Base-by-base conservation (phyloP, 495 filamentous ascomycete species). In the Penicillium chermesinum region DNA sequence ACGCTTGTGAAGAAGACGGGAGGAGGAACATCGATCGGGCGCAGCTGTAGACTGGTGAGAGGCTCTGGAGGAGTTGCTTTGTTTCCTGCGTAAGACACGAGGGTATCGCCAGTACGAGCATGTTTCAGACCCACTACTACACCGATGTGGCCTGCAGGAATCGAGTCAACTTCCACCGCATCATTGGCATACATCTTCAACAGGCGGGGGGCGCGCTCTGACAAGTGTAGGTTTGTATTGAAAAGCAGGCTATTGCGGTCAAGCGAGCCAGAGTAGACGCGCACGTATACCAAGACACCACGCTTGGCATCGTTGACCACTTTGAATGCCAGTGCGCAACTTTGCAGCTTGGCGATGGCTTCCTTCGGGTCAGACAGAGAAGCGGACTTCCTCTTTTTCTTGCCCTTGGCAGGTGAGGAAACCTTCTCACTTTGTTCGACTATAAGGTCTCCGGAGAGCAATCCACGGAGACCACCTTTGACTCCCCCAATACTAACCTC, bases 1-100 rank as follows among this genome's bases (percentile, higher is more conserved):
- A 97, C 81, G 53, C 89, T 86, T 22, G 91, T 86, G 64, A 97
- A 97, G 68, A 96, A 96, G 0, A 99, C 91, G 0, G 93, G 89
- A 0, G 94, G 91, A 4, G 94, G 93, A 0, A 95, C 86, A 45
- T 87, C 78, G 41, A 94, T 93, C 2, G 94, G 87, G 45, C 89
- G 85, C 34, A 97, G 80, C 56, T 94, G 90, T 12, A 99, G 71
- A 17, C 75, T 81, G 43, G 83, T 78, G 30, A 91, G 67, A 1
- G 84, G 79, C 41, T 83, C 76, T n/a, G 87, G 84, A 22, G 82
- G 84, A 2, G 74, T 78, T 3, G 63, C 53, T 59, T 83, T 85
- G 42, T 73, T 69, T 18, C 81, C 79, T 25, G 79, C 70, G 58
- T 86, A 91, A 4, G 83, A 80, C 18, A 96, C 77, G 10, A 99